A percentile compares a stretch with the other conserved stretches of the same genome.
These are phyloP conservation scores for Daedalea quercina DNA, from an alignment of 768 basidiomycete genomes.

Conservation along the genomic window DNA sequence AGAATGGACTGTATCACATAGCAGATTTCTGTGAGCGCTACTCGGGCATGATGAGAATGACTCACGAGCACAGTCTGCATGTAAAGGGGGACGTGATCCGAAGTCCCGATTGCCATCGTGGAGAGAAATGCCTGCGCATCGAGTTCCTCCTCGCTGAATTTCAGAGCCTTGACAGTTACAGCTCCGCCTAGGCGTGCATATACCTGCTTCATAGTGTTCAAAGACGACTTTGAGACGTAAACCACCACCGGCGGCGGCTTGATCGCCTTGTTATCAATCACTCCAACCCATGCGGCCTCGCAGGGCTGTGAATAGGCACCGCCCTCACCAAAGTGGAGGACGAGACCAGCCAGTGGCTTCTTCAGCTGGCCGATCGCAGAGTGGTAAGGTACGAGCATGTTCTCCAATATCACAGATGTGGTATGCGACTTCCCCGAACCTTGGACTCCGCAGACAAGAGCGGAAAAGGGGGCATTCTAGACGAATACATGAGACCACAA, in stretches of 20 bases:
- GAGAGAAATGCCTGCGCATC: constrained; percentile 68
- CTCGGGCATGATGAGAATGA: not conserved
- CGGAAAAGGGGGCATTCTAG: constrained; percentile 70
- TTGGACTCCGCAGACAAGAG: constrained; percentile 72
- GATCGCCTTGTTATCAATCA: constrained; percentile 24
- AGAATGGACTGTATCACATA: constrained; percentile 41
- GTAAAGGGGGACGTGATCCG: constrained; percentile 59
- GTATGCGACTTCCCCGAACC: constrained; percentile 75
- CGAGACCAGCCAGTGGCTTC: constrained; percentile 53
- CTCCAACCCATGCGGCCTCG: constrained; percentile 58
- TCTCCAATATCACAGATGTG: constrained; percentile 60
- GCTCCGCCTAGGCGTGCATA: constrained; percentile 37
- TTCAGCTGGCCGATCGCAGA: constrained; percentile 42
- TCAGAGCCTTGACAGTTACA: constrained; percentile 47
- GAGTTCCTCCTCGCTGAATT: constrained; percentile 52
- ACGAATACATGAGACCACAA: not conserved
- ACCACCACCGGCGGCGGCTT: constrained; percentile 33
- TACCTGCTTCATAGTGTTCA: constrained; percentile 51
- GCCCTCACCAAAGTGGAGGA: constrained; percentile 67
- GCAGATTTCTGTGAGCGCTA: not conserved
- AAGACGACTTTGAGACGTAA: constrained; percentile 54
- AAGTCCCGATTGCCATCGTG: constrained; percentile 66
- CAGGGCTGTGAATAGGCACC: constrained; percentile 52
- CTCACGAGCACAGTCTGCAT: constrained; percentile 62
- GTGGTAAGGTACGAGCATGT: constrained; percentile 52